Percentiles rank a stretch among this genome's conserved stretches.
phyloP scores from a whole-genome alignment of 2,329 filamentous ascomycete species.

The Aspergillus pseudoviridinutans region DNA sequence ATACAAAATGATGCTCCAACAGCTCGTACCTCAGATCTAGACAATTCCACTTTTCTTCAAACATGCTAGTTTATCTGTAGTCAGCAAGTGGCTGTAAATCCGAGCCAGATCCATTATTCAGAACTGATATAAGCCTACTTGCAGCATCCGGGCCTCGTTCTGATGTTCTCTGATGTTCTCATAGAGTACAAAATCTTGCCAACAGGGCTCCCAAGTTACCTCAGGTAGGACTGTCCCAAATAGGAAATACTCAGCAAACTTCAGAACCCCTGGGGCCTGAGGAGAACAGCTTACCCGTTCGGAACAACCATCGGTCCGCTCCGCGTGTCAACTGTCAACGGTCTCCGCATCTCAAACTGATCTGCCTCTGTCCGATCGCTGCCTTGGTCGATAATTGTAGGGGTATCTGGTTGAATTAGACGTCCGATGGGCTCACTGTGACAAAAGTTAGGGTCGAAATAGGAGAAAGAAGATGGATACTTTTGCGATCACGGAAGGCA shows the following conservation, averaged over 20 bases:
- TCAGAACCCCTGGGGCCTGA: not conserved
- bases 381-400: not conserved
- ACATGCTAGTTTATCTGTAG: no score
- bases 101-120: no score
- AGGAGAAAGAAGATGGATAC: conserved; percentile 36
- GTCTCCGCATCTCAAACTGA: not conserved
- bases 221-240: not conserved
- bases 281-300: not conserved
- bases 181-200: no score
- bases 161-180: no score
- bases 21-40: not conserved
- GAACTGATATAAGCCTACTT: no score
- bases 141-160: no score
- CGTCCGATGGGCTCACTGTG: not conserved
- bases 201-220: no score
- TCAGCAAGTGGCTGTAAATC: no score
- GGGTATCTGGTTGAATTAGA: not conserved
- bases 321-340: conserved; percentile 1
- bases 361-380: not conserved
- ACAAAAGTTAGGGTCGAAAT: not conserved
- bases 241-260: not conserved
- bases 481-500: conserved; percentile 40
- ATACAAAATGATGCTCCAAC: not conserved
- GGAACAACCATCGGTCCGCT: conserved; percentile 3
- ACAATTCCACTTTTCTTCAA: not conserved